phyloP scores from a whole-genome alignment of 768 basidiomycete species.

The Tylopilus felleus region DNA sequence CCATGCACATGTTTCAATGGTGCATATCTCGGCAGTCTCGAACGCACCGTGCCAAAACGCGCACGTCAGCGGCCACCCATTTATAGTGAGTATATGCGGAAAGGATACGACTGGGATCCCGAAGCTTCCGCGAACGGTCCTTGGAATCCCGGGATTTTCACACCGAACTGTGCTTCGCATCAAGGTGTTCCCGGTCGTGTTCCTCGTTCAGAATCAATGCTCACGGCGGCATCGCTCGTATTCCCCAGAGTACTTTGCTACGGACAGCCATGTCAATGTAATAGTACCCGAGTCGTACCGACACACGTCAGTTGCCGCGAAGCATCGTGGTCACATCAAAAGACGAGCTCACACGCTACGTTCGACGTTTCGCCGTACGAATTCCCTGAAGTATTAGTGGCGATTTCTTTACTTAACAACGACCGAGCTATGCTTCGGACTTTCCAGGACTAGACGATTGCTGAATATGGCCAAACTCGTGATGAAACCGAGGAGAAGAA shows the following conservation, averaged over 20 bases:
- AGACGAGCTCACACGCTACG: background rate
- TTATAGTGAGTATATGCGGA: background rate
- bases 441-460: background rate
- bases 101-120: background rate
- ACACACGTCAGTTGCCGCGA: conserved; percentile 4
- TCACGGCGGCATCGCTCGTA: too few species aligned
- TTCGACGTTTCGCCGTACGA: background rate
- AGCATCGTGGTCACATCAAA: background rate
- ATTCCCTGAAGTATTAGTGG: background rate
- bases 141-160: background rate
- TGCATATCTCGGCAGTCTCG: background rate
- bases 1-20: background rate
- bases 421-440: background rate
- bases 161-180: too few species aligned
- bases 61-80: background rate
- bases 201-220: too few species aligned
- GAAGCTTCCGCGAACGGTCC: background rate
- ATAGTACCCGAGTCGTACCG: background rate
- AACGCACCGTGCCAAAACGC: background rate
- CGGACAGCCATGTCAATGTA: background rate
- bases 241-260: background rate
- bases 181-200: background rate
- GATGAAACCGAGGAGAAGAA: background rate
- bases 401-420: background rate
- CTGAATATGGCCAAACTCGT: background rate